A percentile compares a stretch with the other conserved stretches of the same genome.
These are phyloP conservation scores for Tausonia pullulans DNA, from an alignment of 1,284 basidiomycete genomes.

Conservation along the genomic window DNA sequence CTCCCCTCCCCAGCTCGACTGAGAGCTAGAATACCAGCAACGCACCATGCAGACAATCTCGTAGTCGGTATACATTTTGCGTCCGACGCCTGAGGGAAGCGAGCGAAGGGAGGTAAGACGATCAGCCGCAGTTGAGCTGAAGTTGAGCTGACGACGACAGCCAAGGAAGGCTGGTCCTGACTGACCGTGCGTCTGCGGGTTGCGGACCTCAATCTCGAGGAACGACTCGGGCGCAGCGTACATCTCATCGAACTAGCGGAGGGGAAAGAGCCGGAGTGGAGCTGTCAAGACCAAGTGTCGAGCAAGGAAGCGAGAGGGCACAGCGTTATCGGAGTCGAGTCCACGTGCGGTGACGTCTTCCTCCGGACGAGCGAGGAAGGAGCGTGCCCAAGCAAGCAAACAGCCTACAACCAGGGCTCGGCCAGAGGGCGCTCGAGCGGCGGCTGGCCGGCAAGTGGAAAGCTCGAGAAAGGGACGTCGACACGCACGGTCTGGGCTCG, in stretches of 20 bases:
- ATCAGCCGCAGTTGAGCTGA: slow-evolving; percentile 6
- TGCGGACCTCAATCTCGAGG: slow-evolving; percentile 93
- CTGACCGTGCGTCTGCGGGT: slow-evolving; percentile 91
- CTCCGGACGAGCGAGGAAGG: slow-evolving; percentile 26
- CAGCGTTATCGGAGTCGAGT: no score
- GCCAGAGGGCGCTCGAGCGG: slow-evolving; percentile 19
- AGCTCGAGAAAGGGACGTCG: slow-evolving; percentile 9
- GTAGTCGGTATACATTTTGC: slow-evolving; percentile 99
- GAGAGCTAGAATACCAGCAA: slow-evolving; percentile 6
- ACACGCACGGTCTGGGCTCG: slow-evolving; percentile 66
- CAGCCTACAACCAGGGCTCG: neutral
- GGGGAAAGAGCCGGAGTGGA: neutral
- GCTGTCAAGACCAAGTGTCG: neutral
- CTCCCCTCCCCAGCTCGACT: no score
- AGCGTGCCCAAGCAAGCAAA: neutral
- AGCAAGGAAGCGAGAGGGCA: neutral
- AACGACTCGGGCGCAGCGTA: slow-evolving; percentile 95
- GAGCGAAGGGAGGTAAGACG: slow-evolving; percentile 1
- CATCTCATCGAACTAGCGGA: slow-evolving; percentile 83
- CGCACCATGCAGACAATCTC: slow-evolving; percentile 92
- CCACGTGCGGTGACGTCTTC: no score
- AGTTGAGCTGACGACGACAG: neutral
- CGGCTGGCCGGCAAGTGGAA: neutral
- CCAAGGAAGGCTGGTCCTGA: slow-evolving; percentile 5
- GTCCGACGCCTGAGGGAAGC: slow-evolving; percentile 63